Evolutionary conservation across 192 early-diverging fungal species (phyloP).

Genomic region (Paraglomus brasilianum): DNA sequence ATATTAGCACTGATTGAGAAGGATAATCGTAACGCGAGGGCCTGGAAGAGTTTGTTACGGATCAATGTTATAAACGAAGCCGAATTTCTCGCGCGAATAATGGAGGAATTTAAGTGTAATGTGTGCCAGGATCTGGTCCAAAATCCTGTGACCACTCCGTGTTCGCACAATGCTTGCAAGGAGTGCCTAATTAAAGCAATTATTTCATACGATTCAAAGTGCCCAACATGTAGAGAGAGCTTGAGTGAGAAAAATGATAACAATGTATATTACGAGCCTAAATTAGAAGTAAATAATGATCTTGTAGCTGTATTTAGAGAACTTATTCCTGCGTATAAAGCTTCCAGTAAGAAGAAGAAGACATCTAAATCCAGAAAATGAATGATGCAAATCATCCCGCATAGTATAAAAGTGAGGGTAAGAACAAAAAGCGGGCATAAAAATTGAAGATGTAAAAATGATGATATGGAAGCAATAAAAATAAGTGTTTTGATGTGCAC

Average conservation of each 20-base stretch:
- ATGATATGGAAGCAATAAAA: too few species aligned
- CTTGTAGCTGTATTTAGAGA: conserved; percentile 22
- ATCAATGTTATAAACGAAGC: conserved; percentile 31
- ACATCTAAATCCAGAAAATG: too few species aligned
- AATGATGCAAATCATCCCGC: too few species aligned
- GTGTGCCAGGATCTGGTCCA: conserved; percentile 36
- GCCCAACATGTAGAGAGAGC: conserved; percentile 36
- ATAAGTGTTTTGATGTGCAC: too few species aligned
- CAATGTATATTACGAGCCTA: neutral
- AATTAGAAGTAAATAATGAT: conserved; percentile 21
- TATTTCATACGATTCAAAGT: conserved; percentile 20
- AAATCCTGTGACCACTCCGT: conserved; percentile 40
- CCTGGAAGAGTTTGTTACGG: conserved; percentile 37
- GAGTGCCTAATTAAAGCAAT: conserved; percentile 31
- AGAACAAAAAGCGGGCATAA: too few species aligned
- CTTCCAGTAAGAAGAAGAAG: too few species aligned
- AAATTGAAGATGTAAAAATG: too few species aligned
- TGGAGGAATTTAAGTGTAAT: conserved; percentile 36
- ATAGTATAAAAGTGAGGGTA: too few species aligned
- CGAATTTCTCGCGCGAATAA: conserved; percentile 40
- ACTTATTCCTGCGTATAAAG: conserved; percentile 21
- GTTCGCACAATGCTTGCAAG: conserved; percentile 38
- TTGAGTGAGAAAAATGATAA: neutral
- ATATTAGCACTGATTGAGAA: conserved; percentile 32
- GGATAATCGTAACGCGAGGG: conserved; percentile 33